Evolutionary conservation across 2,329 filamentous ascomycete genomes (phyloP), one percentile per base, ranked within the genome.

Genomic region (Ophiosphaerella herpotricha): DNA sequence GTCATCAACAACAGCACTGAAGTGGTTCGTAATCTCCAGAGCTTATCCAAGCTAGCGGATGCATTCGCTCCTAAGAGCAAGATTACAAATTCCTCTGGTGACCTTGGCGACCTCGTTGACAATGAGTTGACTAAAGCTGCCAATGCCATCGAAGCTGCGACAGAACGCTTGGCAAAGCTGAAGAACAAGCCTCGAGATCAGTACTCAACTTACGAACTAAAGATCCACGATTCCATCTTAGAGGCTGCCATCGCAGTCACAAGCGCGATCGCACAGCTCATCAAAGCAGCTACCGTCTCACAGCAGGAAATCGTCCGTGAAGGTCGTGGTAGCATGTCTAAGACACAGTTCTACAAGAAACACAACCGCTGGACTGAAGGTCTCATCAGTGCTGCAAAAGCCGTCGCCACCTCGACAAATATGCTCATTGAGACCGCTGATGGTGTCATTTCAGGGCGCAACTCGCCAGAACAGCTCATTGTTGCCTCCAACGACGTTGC

Each of bases 321-420:
- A 56, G 94, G 94, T 7, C 87, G 90, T 16, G 94, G 94, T 32
- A 89, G 87, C 23, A 90, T 90, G 43, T 95, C 91, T 38, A 85
- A 87, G 50, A 95, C 92, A 2, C 91, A 92, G 21, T 99, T 99
- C 75, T 99, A 99, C 86, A 97, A 97, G 83, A 97, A 97, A 81
- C 97, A 99, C 83, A 99, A 97, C 77, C 85, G 94, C 44, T 99
- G 94, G 94, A 99, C 94, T 0, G 94, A 99, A 70, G 94, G 94
- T 40, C 85, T 99, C 53, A 97, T 99, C 70, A 96, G 91, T 33
- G 94, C 94, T 0, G 93, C 94, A 58, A 99, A 99, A 78, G 94
- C 94, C 1, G 94, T 99, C 14, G 94, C 94, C 3, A 83, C 84
- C 1, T 95, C 91, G 13, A 99, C 94, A 9, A 97, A 97, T 77